Evolutionary conservation across 306 rosid genomes (phyloP), one percentile per base, ranked within the genome.

Genomic region (Inga leiocalycina): DNA sequence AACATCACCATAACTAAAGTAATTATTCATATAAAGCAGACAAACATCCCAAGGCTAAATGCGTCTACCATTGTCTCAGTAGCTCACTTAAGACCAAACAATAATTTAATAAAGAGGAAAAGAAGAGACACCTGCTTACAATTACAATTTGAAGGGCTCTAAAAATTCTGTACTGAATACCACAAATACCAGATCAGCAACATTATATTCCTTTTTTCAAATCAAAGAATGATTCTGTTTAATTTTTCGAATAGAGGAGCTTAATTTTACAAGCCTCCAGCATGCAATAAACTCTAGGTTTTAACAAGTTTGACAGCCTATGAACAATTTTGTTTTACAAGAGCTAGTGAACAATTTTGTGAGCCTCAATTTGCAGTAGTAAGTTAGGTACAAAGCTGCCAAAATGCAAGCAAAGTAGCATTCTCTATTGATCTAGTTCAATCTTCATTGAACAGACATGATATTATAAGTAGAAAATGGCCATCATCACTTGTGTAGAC

Each of bases 391-490:
- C 56, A 48, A 8, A 49, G 1, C 59, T 24, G 39, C 32, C 46
- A 84, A 76, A 52, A 45, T 48, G 62, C 17, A 51, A n/a, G 66
- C 32, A 35, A 57, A 79, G 13, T 49, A 62, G 75, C 45, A 76
- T 57, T 76, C 61, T 79, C 77, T 75, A 59, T 46, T 17, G 75
- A 62, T 74, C 75, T 17, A 70, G 49, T 59, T 80, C 65, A 65
- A 41, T 75, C 66, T 78, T 80, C 75, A 65, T 49, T 54, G 51
- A 86, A 80, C 32, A 52, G 27, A 27, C 27, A 24, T 80, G 74
- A 76, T 64, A 79, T 52, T 71, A 67, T 49, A 85, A 51, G 82
- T 54, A 82, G 39, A 49, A 30, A 84, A 81, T 57, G 64, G 32
- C 62, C 79, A 67, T 64, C 71, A 76, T 75, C 70, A 41, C 14